phyloP scores from a whole-genome alignment of 352 stramenopile genomes.

The Plasmopara muralis region DNA sequence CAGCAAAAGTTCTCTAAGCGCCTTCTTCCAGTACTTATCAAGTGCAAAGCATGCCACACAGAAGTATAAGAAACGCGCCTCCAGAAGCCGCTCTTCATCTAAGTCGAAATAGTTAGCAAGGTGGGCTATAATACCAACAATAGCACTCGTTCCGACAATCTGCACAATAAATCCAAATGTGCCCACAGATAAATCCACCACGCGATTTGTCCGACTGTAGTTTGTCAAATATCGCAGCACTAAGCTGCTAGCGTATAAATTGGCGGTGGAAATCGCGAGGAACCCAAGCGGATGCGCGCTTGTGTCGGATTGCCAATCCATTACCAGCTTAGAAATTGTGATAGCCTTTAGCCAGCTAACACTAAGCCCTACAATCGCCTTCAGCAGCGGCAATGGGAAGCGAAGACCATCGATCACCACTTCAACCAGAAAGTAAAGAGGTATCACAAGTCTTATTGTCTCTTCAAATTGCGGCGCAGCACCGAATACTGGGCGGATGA shows the following conservation, averaged over 20 bases:
- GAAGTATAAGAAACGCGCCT: constrained; percentile 53
- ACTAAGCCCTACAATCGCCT: constrained; percentile 43
- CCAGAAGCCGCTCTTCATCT: constrained; percentile 38
- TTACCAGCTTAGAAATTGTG: constrained; percentile 57
- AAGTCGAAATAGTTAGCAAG: constrained; percentile 52
- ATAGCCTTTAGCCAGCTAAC: constrained; percentile 74
- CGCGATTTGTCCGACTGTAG: constrained; percentile 30
- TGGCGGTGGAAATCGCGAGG: constrained; percentile 51
- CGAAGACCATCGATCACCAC: constrained; percentile 30
- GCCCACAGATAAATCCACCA: constrained; percentile 32
- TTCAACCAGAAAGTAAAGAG: constrained; percentile 48
- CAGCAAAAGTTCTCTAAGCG: constrained; percentile 33
- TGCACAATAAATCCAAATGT: constrained; percentile 39
- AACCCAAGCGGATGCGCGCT: constrained; percentile 53
- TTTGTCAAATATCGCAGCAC: constrained; percentile 52
- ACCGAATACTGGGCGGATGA: constrained; percentile 59
- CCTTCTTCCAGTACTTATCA: constrained; percentile 64
- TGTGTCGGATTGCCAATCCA: constrained; percentile 44
- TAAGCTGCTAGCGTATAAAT: constrained; percentile 61
- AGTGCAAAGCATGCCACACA: constrained; percentile 63
- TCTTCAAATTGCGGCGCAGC: constrained; percentile 48
- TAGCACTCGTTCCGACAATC: constrained; percentile 31
- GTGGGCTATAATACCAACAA: constrained; percentile 48
- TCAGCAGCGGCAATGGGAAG: constrained; percentile 39
- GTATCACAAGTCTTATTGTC: constrained; percentile 50